These are phyloP conservation scores for Allomyces javanicus DNA, from an alignment of 192 early-diverging fungal genomes.

Conservation along the genomic window DNA sequence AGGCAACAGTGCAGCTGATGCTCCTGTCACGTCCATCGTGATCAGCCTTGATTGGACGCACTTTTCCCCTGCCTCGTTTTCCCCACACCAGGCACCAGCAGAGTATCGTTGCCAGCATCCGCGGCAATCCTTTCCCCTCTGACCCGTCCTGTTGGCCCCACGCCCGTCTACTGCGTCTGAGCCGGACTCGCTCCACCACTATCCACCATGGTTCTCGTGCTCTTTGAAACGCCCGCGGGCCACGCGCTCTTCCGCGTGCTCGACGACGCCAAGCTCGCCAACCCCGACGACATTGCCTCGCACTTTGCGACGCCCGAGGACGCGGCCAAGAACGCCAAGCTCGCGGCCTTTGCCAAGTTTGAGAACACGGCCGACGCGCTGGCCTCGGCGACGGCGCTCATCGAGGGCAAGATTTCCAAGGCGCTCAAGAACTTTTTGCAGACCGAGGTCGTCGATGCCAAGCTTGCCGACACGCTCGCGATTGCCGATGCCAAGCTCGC, in stretches of 20 bases:
- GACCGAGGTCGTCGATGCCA: slow-evolving; percentile 47
- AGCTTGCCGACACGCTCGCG: slow-evolving; percentile 45
- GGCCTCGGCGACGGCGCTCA: slow-evolving; percentile 80
- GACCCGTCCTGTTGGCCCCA: too few relatives aligned
- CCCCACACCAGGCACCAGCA: too few relatives aligned
- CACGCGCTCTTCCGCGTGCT: slow-evolving; percentile 91
- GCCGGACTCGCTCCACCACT: too few relatives aligned
- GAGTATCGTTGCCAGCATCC: too few relatives aligned
- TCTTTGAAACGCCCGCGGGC: slow-evolving; percentile 93
- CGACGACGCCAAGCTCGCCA: slow-evolving; percentile 70
- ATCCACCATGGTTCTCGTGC: slow-evolving; percentile 51
- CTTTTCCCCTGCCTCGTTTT: too few relatives aligned
- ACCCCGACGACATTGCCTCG: slow-evolving; percentile 70
- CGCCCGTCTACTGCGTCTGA: too few relatives aligned
- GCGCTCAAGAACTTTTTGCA: slow-evolving; percentile 85
- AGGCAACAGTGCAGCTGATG: too few relatives aligned
- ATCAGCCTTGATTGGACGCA: too few relatives aligned
- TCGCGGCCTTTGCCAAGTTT: slow-evolving; percentile 92
- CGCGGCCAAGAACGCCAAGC: slow-evolving; percentile 82
- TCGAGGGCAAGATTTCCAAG: slow-evolving; percentile 91
- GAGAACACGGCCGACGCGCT: slow-evolving; percentile 96
- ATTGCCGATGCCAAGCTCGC: slow-evolving; percentile 90
- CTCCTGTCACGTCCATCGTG: too few relatives aligned
- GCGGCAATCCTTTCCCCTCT: too few relatives aligned
- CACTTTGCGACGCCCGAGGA: slow-evolving; percentile 70